phyloP scores from a whole-genome alignment of 305 asterid genomes.

The Fraxinus paxiana region DNA sequence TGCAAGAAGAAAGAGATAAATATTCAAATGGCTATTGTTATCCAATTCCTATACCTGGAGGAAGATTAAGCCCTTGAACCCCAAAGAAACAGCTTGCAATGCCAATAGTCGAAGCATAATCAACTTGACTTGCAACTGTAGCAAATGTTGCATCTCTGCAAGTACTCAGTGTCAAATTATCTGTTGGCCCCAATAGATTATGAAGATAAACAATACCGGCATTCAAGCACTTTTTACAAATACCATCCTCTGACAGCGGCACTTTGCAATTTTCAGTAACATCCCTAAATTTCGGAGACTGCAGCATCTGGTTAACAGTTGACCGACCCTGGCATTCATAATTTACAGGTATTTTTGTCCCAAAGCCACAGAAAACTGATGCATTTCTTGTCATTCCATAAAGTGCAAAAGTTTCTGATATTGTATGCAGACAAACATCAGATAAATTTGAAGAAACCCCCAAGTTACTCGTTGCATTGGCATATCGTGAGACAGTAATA shows the following conservation, averaged over 20 bases:
- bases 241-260: slow-evolving; percentile 44
- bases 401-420: slow-evolving; percentile 62
- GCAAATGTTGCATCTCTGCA: slow-evolving; percentile 96
- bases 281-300: slow-evolving; percentile 58
- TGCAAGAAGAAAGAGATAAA: neutral
- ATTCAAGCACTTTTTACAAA: slow-evolving; percentile 81
- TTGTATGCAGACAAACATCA: slow-evolving; percentile 52
- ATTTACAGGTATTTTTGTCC: slow-evolving; percentile 77
- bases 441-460: slow-evolving; percentile 62
- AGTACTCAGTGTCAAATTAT: slow-evolving; percentile 75
- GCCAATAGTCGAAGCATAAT: slow-evolving; percentile 49
- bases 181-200: slow-evolving; percentile 62
- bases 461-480: slow-evolving; percentile 57
- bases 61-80: slow-evolving; percentile 53
- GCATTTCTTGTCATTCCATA: slow-evolving; percentile 71
- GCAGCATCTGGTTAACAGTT: slow-evolving; percentile 68
- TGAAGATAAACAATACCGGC: slow-evolving; percentile 72
- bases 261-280: slow-evolving; percentile 57
- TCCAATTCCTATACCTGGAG: slow-evolving; percentile 42
- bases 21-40: neutral
- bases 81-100: slow-evolving; percentile 89
- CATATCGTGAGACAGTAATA: slow-evolving; percentile 69
- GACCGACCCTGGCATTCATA: slow-evolving; percentile 77
- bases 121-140: slow-evolving; percentile 76
- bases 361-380: slow-evolving; percentile 67